Evolutionary conservation across 2,329 filamentous ascomycete genomes (phyloP).

Genomic region (Arthrobotrys pseudoclavata): DNA sequence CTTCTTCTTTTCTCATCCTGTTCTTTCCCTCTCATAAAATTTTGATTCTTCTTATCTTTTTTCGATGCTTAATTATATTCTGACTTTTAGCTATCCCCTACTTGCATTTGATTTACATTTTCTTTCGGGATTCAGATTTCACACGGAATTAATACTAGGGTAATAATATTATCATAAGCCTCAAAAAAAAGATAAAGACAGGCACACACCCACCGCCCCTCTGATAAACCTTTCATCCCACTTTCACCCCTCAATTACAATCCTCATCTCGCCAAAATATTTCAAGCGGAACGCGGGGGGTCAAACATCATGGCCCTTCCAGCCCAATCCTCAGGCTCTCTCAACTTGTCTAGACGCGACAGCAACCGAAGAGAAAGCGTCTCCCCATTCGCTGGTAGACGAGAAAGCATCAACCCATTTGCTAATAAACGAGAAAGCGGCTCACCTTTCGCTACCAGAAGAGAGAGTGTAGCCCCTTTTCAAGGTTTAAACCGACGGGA

Average conservation of each 20-base stretch:
- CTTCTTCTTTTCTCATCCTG: not conserved
- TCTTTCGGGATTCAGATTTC: slow-evolving; percentile 17
- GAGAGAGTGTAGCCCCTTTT: slow-evolving; percentile 28
- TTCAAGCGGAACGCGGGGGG: slow-evolving; percentile 32
- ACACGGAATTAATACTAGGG: slow-evolving; percentile 16
- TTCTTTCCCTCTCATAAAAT: slow-evolving; percentile 7
- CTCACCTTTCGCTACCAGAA: slow-evolving; percentile 14
- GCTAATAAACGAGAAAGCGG: slow-evolving; percentile 19
- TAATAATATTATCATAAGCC: slow-evolving; percentile 48
- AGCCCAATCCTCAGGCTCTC: slow-evolving; percentile 19
- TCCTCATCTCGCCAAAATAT: slow-evolving; percentile 41
- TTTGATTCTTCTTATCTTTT: slow-evolving; percentile 16
- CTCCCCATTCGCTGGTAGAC: slow-evolving; percentile 31
- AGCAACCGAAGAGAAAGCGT: slow-evolving; percentile 28
- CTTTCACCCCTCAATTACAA: slow-evolving; percentile 18
- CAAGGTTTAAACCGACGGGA: slow-evolving; percentile 4
- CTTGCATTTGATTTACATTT: slow-evolving; percentile 24
- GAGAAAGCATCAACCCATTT: slow-evolving; percentile 21
- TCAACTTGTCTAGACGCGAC: slow-evolving; percentile 28
- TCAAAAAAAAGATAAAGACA: slow-evolving; percentile 32
- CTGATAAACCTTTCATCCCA: slow-evolving; percentile 38
- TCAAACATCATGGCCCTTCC: slow-evolving; percentile 46
- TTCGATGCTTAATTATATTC: slow-evolving; percentile 12
- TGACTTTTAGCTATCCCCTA: slow-evolving; percentile 30
- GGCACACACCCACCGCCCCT: slow-evolving; percentile 24